Evolutionary conservation across 345 rosid genomes (phyloP).

Genomic region (Pugionium dolabratum): DNA sequence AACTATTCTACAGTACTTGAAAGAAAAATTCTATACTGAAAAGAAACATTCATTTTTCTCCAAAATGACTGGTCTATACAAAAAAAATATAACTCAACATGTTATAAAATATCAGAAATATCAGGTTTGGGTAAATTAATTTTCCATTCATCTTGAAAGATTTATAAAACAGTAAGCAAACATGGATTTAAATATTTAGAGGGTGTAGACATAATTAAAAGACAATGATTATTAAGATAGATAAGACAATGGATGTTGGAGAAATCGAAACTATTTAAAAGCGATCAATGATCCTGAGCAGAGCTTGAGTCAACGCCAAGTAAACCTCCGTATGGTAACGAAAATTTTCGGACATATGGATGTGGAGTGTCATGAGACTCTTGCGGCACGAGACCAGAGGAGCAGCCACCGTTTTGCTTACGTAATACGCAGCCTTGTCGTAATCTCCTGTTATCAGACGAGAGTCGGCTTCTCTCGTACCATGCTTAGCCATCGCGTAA

Average conservation of each 20-base stretch:
- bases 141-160: no score
- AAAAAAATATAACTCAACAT: conserved; percentile 3
- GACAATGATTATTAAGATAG: neutral
- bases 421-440: conserved; percentile 35
- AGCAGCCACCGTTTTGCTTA: conserved; percentile 12
- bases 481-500: conserved; percentile 27
- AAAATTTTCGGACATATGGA: conserved; percentile 11
- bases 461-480: conserved; percentile 19
- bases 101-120: neutral
- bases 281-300: conserved; percentile 39
- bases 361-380: conserved; percentile 21
- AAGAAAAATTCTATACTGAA: neutral
- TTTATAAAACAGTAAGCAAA: no score
- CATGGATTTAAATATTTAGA: neutral
- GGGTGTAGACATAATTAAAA: neutral
- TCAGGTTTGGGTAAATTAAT: neutral
- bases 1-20: neutral
- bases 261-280: conserved; percentile 22
- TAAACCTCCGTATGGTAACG: conserved; percentile 25
- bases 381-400: conserved; percentile 17
- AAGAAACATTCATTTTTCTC: conserved; percentile 7
- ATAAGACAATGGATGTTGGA: neutral
- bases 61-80: conserved; percentile 5
- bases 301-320: conserved; percentile 39
- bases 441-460: conserved; percentile 24